Evolutionary conservation across 2,329 filamentous ascomycete genomes (phyloP).

Genomic region (Penicillium sp.): DNA sequence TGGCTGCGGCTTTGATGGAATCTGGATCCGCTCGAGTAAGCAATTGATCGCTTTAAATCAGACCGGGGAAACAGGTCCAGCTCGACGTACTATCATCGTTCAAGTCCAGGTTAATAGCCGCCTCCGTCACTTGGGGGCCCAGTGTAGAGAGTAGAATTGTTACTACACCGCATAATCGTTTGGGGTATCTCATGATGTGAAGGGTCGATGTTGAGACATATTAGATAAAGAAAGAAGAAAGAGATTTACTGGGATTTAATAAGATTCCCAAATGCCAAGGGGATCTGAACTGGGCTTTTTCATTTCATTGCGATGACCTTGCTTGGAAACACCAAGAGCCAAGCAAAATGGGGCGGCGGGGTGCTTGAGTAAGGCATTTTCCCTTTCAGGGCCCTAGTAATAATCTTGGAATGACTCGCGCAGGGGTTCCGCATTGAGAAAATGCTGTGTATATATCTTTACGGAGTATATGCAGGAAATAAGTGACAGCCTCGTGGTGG

Average conservation of each 20-base stretch:
- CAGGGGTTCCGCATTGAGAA: neutral
- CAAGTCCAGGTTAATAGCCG: conserved; percentile 26
- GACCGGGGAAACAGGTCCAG: neutral
- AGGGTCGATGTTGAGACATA: neutral
- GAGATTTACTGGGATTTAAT: neutral
- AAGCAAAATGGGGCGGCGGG: neutral
- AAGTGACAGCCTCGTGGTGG: neutral
- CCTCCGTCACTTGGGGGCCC: conserved; percentile 23
- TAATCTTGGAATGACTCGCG: neutral
- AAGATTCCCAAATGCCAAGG: neutral
- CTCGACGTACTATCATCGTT: conserved; percentile 24
- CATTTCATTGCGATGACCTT: neutral
- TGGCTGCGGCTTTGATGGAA: conserved; percentile 45
- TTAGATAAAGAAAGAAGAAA: neutral
- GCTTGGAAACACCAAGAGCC: neutral
- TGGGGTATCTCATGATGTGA: neutral
- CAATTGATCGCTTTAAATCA: neutral
- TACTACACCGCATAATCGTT: neutral
- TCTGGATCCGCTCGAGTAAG: conserved; percentile 21
- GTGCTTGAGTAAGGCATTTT: neutral
- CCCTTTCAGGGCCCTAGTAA: neutral
- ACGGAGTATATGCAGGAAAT: neutral
- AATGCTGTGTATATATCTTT: neutral
- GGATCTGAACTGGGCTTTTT: neutral
- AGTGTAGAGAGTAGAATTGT: conserved; percentile 16